Percentiles rank a stretch among this genome's conserved stretches.
These are phyloP conservation scores for Ascoidea asiatica DNA, from an alignment of 805 yeast genomes.

Conservation along the genomic window DNA sequence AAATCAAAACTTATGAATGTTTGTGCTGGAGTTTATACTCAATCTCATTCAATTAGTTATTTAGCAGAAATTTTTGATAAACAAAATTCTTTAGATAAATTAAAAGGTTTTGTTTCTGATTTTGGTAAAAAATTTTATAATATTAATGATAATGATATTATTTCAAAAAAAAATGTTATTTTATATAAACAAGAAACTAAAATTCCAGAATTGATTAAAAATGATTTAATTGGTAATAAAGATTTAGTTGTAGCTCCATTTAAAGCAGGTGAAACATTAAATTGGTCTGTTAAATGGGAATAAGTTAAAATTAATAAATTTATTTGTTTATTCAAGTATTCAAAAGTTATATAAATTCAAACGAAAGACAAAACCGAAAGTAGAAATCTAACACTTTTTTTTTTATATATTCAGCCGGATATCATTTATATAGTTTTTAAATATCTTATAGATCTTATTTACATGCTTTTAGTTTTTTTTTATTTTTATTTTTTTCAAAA, in stretches of 20 bases:
- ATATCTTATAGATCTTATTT: too few species aligned
- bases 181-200: conserved; percentile 38
- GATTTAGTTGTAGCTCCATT: conserved; percentile 66
- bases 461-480: too few species aligned
- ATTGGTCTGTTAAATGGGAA: conserved; percentile 77
- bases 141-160: conserved; percentile 27
- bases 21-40: conserved; percentile 98
- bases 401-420: too few species aligned
- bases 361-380: too few species aligned
- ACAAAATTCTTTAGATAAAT: conserved; percentile 44
- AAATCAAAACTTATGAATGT: conserved; percentile 73
- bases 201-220: conserved; percentile 46
- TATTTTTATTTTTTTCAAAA: too few species aligned
- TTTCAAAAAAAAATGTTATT: conserved; percentile 32
- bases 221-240: conserved; percentile 21
- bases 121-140: conserved; percentile 64
- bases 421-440: too few species aligned
- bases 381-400: too few species aligned
- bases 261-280: conserved; percentile 61
- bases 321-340: too few species aligned
- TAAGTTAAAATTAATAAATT: too few species aligned
- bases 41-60: conserved; percentile 67
- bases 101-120: conserved; percentile 64
- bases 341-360: too few species aligned
- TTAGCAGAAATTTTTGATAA: conserved; percentile 77